Conservation (phyloP, 305 asterid genomes). For the Fraxinus baroniana region DNA sequence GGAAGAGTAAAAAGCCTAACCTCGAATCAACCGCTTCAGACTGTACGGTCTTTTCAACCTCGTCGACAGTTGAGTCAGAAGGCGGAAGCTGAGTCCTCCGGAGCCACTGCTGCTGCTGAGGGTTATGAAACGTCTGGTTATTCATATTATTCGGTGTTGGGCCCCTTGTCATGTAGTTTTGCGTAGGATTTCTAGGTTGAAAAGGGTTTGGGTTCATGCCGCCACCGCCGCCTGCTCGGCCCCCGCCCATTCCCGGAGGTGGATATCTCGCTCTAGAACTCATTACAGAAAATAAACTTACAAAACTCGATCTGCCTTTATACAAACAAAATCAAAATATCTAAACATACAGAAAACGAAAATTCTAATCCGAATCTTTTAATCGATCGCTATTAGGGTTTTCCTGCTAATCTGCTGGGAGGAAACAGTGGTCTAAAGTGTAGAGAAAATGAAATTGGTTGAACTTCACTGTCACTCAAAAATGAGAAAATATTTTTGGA, state of each 20-base stretch:
- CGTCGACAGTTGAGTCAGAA: conserved; percentile 51
- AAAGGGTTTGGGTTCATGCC: conserved; percentile 56
- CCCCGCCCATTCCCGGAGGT: conserved; percentile 86
- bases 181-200: conserved; percentile 54
- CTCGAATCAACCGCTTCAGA: conserved; percentile 78
- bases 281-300: conserved; percentile 38
- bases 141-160: conserved; percentile 40
- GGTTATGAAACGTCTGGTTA: conserved; percentile 45
- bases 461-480: not conserved
- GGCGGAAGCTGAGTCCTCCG: conserved; percentile 52
- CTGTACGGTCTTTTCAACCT: conserved; percentile 86
- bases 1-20: conserved; percentile 29
- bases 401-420: not conserved
- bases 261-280: conserved; percentile 75
- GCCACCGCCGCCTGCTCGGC: conserved; percentile 58
- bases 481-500: conserved; percentile 17
- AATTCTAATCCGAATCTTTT: not conserved
- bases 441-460: not conserved
- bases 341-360: conserved; percentile 14
- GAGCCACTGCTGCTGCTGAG: conserved; percentile 85
- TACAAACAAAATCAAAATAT: conserved; percentile 5
- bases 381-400: not conserved
- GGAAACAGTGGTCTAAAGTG: not conserved
- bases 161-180: conserved; percentile 61
- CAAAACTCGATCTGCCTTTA: conserved; percentile 31